A percentile compares a stretch with the other conserved stretches of the same genome.
Conservation (phyloP, 164 flowering plant genomes). For the Amborella trichopoda region DNA sequence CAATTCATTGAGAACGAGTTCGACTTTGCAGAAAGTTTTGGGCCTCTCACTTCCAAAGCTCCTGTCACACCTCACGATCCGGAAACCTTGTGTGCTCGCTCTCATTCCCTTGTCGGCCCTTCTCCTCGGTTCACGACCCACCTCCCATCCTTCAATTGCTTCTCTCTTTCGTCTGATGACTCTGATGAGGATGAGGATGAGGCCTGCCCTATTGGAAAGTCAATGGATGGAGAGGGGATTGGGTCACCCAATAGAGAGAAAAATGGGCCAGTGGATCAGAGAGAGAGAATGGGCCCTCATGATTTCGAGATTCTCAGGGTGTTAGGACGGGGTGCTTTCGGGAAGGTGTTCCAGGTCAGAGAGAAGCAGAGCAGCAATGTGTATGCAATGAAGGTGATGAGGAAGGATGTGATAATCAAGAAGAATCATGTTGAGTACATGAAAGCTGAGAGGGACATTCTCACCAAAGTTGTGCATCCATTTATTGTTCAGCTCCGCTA, state of each 20-base stretch:
- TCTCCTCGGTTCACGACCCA: conserved; percentile 33
- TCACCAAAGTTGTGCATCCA: conserved; percentile 86
- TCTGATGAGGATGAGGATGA: conserved; percentile 9
- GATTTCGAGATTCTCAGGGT: conserved; percentile 80
- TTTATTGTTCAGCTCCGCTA: conserved; percentile 81
- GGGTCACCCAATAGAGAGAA: background rate
- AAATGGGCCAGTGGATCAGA: conserved; percentile 6
- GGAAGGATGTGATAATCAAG: conserved; percentile 70
- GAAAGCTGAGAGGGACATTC: conserved; percentile 94
- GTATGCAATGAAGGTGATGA: conserved; percentile 94
- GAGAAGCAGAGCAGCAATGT: conserved; percentile 55
- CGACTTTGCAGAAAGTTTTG: conserved; percentile 61
- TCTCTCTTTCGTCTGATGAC: conserved; percentile 10
- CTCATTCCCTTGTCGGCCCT: conserved; percentile 67
- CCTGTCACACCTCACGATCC: conserved; percentile 8
- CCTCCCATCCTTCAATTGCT: conserved; percentile 24
- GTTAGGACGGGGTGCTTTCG: conserved; percentile 77
- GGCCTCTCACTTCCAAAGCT: too few species aligned
- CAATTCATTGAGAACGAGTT: too few species aligned
- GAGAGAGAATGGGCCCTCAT: conserved; percentile 37
- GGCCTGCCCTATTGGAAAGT: conserved; percentile 15
- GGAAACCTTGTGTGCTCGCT: conserved; percentile 21
- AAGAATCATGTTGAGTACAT: conserved; percentile 94
- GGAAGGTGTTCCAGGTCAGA: conserved; percentile 75
- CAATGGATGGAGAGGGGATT: conserved; percentile 8